Evolutionary conservation across 225 moss, liverwort and hornwort genomes (phyloP).

Genomic region (Anthoceros angustus): DNA sequence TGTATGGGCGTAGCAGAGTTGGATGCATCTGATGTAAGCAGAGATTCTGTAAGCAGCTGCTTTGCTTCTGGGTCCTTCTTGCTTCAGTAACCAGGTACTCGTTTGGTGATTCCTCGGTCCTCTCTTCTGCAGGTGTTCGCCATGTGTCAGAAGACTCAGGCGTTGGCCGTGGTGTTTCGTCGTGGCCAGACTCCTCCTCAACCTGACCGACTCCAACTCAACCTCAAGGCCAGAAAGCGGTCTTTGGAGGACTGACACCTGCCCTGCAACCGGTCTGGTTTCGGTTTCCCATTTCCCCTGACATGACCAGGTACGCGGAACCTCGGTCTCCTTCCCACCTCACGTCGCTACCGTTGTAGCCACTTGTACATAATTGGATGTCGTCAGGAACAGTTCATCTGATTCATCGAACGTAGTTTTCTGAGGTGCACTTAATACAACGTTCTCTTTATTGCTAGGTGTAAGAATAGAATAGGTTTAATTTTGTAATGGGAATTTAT

Average conservation of each 20-base stretch:
- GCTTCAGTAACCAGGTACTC: background rate
- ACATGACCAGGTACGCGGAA: too few species aligned
- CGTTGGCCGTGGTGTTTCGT: slow-evolving; percentile 33
- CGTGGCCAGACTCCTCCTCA: slow-evolving; percentile 34
- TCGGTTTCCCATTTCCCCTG: too few species aligned
- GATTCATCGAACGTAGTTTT: too few species aligned
- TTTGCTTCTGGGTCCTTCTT: background rate
- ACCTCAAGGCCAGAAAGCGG: slow-evolving; percentile 33
- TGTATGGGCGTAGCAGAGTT: slow-evolving; percentile 33
- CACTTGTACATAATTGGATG: too few species aligned
- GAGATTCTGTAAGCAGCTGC: background rate
- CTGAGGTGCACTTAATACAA: too few species aligned
- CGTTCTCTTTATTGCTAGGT: too few species aligned
- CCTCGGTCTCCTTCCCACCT: too few species aligned
- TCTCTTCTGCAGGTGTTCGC: slow-evolving; percentile 23
- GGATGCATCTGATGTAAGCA: slow-evolving; percentile 33
- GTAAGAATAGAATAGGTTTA: too few species aligned
- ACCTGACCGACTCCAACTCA: slow-evolving; percentile 30
- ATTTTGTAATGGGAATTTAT: too few species aligned
- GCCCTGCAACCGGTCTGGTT: too few species aligned
- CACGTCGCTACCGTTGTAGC: too few species aligned
- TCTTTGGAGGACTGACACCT: slow-evolving; percentile 28
- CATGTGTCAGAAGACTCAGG: slow-evolving; percentile 34
- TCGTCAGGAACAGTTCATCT: too few species aligned
- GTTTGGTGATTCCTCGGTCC: background rate